Conservation (phyloP, 495 filamentous ascomycete genomes). For the Darksidea phi region DNA sequence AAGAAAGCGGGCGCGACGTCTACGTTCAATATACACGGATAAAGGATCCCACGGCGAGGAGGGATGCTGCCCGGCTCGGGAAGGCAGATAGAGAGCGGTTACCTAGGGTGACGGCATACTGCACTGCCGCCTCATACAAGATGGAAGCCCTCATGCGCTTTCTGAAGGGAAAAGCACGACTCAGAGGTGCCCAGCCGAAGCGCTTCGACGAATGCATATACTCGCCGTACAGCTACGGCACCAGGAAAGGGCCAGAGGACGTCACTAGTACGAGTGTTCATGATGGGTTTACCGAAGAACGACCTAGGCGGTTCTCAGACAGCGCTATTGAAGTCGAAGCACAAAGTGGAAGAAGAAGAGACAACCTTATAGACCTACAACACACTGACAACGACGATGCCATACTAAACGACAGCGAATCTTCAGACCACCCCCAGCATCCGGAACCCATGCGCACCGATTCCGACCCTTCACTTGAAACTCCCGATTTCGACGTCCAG, state of each 20-base stretch:
- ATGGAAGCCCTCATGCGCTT: slow-evolving; percentile 85
- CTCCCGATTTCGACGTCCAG: slow-evolving; percentile 63
- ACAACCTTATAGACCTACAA: slow-evolving; percentile 47
- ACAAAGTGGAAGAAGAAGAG: slow-evolving; percentile 39
- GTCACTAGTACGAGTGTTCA: slow-evolving; percentile 19
- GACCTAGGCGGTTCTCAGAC: slow-evolving; percentile 45
- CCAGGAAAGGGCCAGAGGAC: slow-evolving; percentile 8
- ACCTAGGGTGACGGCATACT: slow-evolving; percentile 92
- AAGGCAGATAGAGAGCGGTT: slow-evolving; percentile 87
- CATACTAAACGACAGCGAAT: slow-evolving; percentile 2
- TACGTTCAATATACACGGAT: slow-evolving; percentile 94
- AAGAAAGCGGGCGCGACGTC: slow-evolving; percentile 90
- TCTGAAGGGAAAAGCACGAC: slow-evolving; percentile 75
- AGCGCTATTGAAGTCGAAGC: slow-evolving; percentile 45
- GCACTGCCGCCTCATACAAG: slow-evolving; percentile 85
- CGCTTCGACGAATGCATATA: slow-evolving; percentile 96
- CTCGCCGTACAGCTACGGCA: slow-evolving; percentile 76
- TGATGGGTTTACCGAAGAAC: slow-evolving; percentile 48
- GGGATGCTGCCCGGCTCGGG: slow-evolving; percentile 88
- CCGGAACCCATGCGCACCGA: slow-evolving; percentile 14
- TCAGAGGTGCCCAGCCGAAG: slow-evolving; percentile 78
- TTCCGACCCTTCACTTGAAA: slow-evolving; percentile 28
- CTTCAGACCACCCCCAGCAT: slow-evolving; percentile 2
- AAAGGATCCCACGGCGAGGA: slow-evolving; percentile 89
- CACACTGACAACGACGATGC: slow-evolving; percentile 13